Conservation (phyloP, 176 grass and related monocot genomes). For the Oryza coarctata region DNA sequence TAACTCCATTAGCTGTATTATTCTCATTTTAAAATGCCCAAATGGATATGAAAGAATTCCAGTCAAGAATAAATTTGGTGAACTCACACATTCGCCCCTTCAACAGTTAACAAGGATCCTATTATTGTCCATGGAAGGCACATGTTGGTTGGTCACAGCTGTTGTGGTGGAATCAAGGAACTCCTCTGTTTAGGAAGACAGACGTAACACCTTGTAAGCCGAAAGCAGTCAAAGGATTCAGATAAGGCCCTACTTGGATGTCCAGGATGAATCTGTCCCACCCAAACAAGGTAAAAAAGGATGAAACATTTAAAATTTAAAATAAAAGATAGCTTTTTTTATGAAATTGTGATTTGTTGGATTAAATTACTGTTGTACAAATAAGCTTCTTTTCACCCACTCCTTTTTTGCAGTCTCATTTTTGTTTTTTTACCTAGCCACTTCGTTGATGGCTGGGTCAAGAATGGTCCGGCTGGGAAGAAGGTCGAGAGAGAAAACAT, state of each 20-base stretch:
- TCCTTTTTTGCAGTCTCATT: constrained; percentile 9
- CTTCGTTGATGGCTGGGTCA: constrained; percentile 76
- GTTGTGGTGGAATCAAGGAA: constrained; percentile 78
- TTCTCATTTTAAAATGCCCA: not conserved
- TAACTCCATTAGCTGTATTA: not conserved
- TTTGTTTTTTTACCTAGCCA: constrained; percentile 41
- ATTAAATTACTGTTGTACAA: not conserved
- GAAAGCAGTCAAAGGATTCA: constrained; percentile 7
- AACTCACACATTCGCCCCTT: not conserved
- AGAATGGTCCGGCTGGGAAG: constrained; percentile 50
- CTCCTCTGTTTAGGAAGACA: constrained; percentile 66
- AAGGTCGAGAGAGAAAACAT: constrained; percentile 51
- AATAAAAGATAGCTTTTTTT: not conserved
- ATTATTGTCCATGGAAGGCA: not conserved
- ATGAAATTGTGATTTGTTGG: not conserved
- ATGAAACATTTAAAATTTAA: not conserved
- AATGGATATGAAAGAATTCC: not conserved
- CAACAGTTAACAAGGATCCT: not conserved
- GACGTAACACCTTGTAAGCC: constrained; percentile 42
- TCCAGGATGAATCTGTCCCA: not conserved
- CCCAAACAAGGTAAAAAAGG: not conserved
- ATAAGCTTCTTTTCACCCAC: not conserved
- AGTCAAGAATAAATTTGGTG: constrained; percentile 2
- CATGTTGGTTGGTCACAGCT: constrained; percentile 63
- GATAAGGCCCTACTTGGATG: not conserved